Conservation (phyloP, 305 asterid species). For the Withania somnifera region DNA sequence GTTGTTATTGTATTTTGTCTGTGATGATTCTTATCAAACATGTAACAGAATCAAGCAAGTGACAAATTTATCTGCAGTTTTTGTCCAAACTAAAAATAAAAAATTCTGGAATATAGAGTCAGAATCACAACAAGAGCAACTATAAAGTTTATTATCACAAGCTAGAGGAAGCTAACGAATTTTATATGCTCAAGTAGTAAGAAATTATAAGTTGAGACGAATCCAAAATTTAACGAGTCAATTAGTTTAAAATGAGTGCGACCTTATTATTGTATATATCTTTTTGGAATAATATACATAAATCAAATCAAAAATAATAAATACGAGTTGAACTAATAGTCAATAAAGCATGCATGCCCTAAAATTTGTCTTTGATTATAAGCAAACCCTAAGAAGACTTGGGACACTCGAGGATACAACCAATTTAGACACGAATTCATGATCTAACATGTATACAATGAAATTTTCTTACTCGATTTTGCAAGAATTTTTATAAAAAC, state of each 20-base stretch:
- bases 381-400: background rate
- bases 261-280: background rate
- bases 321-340: background rate
- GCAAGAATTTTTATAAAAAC: background rate
- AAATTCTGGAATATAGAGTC: too few species aligned
- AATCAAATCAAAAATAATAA: background rate
- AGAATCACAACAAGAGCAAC: too few species aligned
- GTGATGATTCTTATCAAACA: background rate
- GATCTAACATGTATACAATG: background rate
- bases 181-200: too few species aligned
- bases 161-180: too few species aligned
- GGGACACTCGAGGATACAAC: background rate
- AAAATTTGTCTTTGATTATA: too few species aligned
- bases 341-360: background rate
- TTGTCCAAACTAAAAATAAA: too few species aligned
- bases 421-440: background rate
- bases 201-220: too few species aligned
- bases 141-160: too few species aligned
- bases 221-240: too few species aligned
- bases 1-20: background rate
- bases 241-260: too few species aligned
- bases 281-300: background rate
- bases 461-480: background rate
- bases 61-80: too few species aligned
- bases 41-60: background rate